Evolutionary conservation across 805 yeast species (phyloP), one percentile per base, ranked within the genome.

Genomic region (Starmera pachycereana): DNA sequence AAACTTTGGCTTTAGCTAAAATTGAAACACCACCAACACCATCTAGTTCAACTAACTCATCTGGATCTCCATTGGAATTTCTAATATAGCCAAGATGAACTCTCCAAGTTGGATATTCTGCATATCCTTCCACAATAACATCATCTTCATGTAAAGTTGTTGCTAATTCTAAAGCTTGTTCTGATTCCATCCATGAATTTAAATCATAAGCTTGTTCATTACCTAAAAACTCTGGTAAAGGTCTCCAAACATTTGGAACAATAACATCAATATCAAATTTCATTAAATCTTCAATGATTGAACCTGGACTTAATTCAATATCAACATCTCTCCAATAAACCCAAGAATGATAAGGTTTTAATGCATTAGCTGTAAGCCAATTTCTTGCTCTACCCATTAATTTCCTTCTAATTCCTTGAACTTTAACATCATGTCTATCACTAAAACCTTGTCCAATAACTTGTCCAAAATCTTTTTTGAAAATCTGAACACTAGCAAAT

Each of bases 161-260:
- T 0, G 94, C 92, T 50, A 83, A 61, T 38, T 76, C 76, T 12
- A 81, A 44, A 1, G 86, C 96, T 9, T 81, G 77, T 6, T 77
- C 81, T 4, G 89, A 77, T 63, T 92, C 98, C 42, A 86, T 74
- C 98, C 98, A 92, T 12, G 97, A 85, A 62, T 92, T 92, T 56
- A 92, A 73, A 62, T 92, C 98, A 59, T 92, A 92, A 1, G 97
- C 88, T 61, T 92, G 98, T 57, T 85, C 94, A 47, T 76, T 75
- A 14, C 92, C 94, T 46, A 92, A 72, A 62, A 89, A 92, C 36
- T 79, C 81, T 3, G 98, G 98, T 45, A 92, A 69, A 2, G 97
- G 98, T 51, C 98, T 72, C 98, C 98, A 92, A 29, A 92, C 96
- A 54, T 92, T 87, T 27, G 87, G 95, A 32, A 81, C 72, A 58